Percentiles rank a stretch among this genome's conserved stretches.
phyloP scores from a whole-genome alignment of 2,329 filamentous ascomycete species.

The Trichoderma gracile region DNA sequence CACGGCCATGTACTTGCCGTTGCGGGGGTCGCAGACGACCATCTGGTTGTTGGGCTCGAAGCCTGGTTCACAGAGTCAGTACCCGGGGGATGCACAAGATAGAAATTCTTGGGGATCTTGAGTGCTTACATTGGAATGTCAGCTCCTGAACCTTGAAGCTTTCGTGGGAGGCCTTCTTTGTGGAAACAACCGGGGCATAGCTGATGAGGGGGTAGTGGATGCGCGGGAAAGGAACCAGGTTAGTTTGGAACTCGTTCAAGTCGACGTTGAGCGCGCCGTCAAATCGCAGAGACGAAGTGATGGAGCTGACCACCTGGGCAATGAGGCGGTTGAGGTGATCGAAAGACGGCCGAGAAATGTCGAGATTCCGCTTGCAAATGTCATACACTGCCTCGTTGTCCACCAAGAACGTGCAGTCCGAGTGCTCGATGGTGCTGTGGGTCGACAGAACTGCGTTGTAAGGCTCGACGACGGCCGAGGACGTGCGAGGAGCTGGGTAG shows the following conservation, averaged over 20 bases:
- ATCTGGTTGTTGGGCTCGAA: constrained; percentile 80
- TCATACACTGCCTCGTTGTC: constrained; percentile 76
- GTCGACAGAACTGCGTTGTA: constrained; percentile 74
- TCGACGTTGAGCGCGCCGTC: constrained; percentile 73
- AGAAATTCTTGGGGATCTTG: constrained; percentile 31
- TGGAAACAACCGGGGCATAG: constrained; percentile 70
- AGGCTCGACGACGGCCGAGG: constrained; percentile 70
- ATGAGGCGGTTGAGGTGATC: constrained; percentile 73
- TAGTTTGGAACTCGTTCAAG: constrained; percentile 77
- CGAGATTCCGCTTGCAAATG: constrained; percentile 71
- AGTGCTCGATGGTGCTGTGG: constrained; percentile 75
- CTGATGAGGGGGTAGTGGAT: constrained; percentile 75
- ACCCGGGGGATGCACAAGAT: constrained; percentile 24
- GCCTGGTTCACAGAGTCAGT: constrained; percentile 47
- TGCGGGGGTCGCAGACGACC: constrained; percentile 72
- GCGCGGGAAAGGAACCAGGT: constrained; percentile 71
- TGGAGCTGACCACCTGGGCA: constrained; percentile 72
- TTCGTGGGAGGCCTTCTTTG: constrained; percentile 78
- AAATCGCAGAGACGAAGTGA: constrained; percentile 71
- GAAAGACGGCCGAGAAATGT: constrained; percentile 67
- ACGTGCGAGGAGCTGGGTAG: constrained; percentile 69
- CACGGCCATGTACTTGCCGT: constrained; percentile 76
- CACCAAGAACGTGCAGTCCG: constrained; percentile 76
- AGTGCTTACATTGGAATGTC: constrained; percentile 65
- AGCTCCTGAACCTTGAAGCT: constrained; percentile 83